Percentiles rank a stretch among this genome's conserved stretches.
Conservation (phyloP, 2,329 filamentous ascomycete species). For the Paecilomyces formosus region DNA sequence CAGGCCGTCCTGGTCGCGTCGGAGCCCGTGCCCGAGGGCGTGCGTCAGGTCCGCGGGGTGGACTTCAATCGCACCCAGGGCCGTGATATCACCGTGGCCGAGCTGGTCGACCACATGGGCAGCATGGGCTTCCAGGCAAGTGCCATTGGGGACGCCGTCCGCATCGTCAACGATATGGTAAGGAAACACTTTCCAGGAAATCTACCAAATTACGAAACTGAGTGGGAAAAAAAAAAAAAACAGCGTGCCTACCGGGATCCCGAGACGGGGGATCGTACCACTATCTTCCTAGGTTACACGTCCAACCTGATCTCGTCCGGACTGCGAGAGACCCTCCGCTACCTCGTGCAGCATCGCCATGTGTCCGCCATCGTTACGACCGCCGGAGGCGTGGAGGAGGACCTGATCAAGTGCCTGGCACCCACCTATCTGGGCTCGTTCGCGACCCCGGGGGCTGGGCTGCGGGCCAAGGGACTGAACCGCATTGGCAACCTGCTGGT, state of each 20-base stretch:
- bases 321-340: conserved; percentile 82
- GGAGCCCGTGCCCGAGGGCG: conserved; percentile 67
- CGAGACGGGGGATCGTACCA: conserved; percentile 70
- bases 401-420: conserved; percentile 96
- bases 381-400: conserved; percentile 91
- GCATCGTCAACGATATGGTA: conserved; percentile 96
- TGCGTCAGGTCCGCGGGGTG: conserved; percentile 79
- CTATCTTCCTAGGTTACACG: conserved; percentile 95
- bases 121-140: conserved; percentile 80
- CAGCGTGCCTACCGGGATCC: conserved; percentile 74
- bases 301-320: conserved; percentile 97
- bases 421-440: conserved; percentile 91
- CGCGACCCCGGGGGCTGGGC: conserved; percentile 63
- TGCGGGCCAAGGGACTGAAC: conserved; percentile 83
- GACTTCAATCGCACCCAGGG: conserved; percentile 77
- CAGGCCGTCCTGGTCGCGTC: conserved; percentile 82
- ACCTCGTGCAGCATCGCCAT: conserved; percentile 86
- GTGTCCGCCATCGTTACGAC: conserved; percentile 92
- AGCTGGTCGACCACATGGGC: conserved; percentile 73
- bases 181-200: background rate
- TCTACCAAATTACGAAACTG: background rate
- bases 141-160: conserved; percentile 75
- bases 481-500: conserved; percentile 94
- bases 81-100: conserved; percentile 72
- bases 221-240: conserved; percentile 27